Evolutionary conservation across 192 early-diverging fungal genomes (phyloP).

Genomic region (Coemansia sp.): DNA sequence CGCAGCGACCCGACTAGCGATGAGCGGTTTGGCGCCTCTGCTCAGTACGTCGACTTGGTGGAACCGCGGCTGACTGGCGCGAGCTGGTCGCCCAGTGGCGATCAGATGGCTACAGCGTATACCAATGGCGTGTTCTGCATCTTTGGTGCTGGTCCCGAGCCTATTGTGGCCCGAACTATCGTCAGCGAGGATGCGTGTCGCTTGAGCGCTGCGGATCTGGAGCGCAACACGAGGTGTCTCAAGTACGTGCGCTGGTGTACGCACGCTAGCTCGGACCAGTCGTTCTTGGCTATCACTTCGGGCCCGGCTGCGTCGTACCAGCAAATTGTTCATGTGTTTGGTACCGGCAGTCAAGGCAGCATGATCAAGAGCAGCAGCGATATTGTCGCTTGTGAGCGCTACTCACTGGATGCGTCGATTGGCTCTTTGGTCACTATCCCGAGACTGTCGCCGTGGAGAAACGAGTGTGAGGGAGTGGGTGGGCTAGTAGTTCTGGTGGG

Average conservation of each 20-base stretch:
- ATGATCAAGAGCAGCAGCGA: conserved; percentile 23
- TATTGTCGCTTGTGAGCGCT: conserved; percentile 8
- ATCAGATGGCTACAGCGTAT: conserved; percentile 28
- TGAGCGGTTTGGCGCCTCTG: background rate
- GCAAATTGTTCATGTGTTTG: conserved; percentile 21
- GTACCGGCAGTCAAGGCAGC: conserved; percentile 6
- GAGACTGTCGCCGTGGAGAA: conserved; percentile 32
- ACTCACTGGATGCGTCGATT: conserved; percentile 13
- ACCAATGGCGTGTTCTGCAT: conserved; percentile 43
- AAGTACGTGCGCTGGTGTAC: conserved; percentile 45
- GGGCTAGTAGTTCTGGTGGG: conserved; percentile 19
- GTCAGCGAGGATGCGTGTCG: conserved; percentile 7
- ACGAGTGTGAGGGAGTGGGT: conserved; percentile 28
- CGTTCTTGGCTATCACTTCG: conserved; percentile 41
- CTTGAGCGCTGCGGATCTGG: conserved; percentile 7
- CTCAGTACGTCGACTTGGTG: background rate
- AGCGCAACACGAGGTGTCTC: conserved; percentile 19
- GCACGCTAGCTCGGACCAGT: conserved; percentile 18
- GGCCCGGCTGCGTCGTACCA: conserved; percentile 23
- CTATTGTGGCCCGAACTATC: conserved; percentile 28
- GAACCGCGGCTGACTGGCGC: conserved; percentile 26
- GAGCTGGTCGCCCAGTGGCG: conserved; percentile 48
- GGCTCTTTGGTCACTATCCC: conserved; percentile 22
- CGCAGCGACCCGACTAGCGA: background rate
- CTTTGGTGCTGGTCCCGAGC: conserved; percentile 18